These are phyloP conservation scores for Phialocephala sp. DNA, from an alignment of 2,329 filamentous ascomycete genomes.

Conservation along the genomic window DNA sequence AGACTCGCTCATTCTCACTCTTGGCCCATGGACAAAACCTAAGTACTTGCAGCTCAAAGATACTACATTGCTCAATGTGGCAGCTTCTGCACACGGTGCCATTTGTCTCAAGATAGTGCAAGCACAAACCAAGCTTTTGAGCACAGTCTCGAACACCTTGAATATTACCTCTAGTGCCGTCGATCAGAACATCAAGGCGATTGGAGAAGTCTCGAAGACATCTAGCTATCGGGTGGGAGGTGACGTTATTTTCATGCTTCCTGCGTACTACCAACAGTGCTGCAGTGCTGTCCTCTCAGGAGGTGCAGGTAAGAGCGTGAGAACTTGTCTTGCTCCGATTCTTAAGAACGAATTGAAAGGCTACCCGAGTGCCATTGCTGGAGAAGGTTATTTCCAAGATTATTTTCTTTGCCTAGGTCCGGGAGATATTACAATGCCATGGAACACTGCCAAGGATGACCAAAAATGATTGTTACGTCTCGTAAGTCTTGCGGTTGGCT, in stretches of 20 bases:
- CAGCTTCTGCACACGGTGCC: background rate
- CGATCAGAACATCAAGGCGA: no score
- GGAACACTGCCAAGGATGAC: background rate
- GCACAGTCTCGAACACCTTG: no score
- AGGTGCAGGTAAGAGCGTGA: background rate
- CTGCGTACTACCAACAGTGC: background rate
- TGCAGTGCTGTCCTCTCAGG: background rate
- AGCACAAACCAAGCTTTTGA: background rate
- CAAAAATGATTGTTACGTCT: no score
- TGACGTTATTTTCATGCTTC: background rate
- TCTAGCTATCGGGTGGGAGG: no score
- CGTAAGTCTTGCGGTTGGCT: no score
- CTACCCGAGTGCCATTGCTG: background rate
- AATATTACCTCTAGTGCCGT: no score
- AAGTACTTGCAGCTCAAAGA: background rate
- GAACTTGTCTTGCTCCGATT: background rate
- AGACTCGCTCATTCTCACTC: constrained; percentile 8
- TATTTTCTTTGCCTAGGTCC: background rate
- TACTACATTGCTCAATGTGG: no score
- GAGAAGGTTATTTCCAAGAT: background rate
- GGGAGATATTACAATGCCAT: background rate
- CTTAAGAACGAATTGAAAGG: background rate
- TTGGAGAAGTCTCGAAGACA: no score
- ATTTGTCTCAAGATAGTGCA: background rate
- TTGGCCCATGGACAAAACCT: constrained; percentile 13